These are phyloP conservation scores for Talaromyces trachyspermus DNA, from an alignment of 495 filamentous ascomycete genomes.

Conservation along the genomic window DNA sequence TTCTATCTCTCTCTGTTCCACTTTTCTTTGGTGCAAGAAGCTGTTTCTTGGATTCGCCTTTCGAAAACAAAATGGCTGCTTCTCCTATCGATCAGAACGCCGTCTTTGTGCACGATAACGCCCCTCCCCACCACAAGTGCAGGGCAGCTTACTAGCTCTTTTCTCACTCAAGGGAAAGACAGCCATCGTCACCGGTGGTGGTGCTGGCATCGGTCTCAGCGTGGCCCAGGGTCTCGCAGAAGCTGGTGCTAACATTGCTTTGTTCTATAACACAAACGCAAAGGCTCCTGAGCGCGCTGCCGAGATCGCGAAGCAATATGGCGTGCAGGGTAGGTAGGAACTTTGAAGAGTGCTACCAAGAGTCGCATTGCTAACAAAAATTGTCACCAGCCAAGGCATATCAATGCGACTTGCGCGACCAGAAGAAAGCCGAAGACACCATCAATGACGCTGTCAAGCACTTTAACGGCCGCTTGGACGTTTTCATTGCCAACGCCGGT, in stretches of 20 bases:
- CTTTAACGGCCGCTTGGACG: conserved; percentile 67
- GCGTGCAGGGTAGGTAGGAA: conserved; percentile 61
- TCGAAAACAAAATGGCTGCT: conserved; percentile 23
- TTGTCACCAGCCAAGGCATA: conserved; percentile 60
- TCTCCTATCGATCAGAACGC: conserved; percentile 33
- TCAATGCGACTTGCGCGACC: conserved; percentile 57
- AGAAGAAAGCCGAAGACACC: conserved; percentile 48
- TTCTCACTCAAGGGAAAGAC: conserved; percentile 81
- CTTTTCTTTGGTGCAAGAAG: not conserved
- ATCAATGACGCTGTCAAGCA: conserved; percentile 55
- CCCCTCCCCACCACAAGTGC: conserved; percentile 50
- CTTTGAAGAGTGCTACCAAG: too few relatives aligned
- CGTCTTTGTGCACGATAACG: conserved; percentile 52
- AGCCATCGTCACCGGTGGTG: conserved; percentile 76
- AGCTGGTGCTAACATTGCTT: conserved; percentile 78
- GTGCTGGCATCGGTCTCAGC: conserved; percentile 71
- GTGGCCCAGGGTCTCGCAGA: conserved; percentile 75
- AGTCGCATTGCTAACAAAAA: not conserved
- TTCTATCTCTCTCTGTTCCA: not conserved
- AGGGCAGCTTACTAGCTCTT: conserved; percentile 61
- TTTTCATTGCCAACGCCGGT: conserved; percentile 77
- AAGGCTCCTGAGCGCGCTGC: conserved; percentile 62
- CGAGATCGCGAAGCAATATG: conserved; percentile 65
- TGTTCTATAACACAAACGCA: conserved; percentile 79
- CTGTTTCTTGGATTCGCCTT: too few relatives aligned